Base-by-base conservation (phyloP, 2,329 filamentous ascomycete genomes). In the Oidium heveae region DNA sequence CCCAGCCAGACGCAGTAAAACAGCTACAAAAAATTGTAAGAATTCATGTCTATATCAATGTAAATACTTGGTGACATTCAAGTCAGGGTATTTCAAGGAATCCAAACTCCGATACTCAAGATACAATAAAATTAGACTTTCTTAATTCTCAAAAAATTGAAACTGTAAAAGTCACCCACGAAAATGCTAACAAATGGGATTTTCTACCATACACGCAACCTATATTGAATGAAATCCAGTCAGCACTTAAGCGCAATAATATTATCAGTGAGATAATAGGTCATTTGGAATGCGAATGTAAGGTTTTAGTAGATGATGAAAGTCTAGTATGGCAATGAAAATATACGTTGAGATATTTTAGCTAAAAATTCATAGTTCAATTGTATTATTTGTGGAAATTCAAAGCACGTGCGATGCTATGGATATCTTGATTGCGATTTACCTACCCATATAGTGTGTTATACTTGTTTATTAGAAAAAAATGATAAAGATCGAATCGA, bases 391-490 rank as follows among this genome's bases (percentile, higher is more conserved):
- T 63, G 61, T 52, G 20, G 46, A 5, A 54, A 56, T 10, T 57
- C 36, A 18, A 56, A 55, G n/a, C 61, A 63, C 43, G 37, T 51
- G 37, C 55, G 56, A 41, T 63, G 61, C 39, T 62, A 63, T 55
- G 61, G 60, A 12, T 61, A 60, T 50, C 47, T 57, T n/a, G 53
- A 56, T 54, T 24, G 34, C 15, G 13, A 7, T 24, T n/a, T 43
- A 7, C 46, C 43, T 9, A 22, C 33, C 22, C 22, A 56, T 15
- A 52, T 57, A 12, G 41, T 56, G 18, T 62, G 60, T 28, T 62
- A 62, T 47, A 47, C 54, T 8, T 62, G 60, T 41, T 53, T 62
- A 10, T 53, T 59, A 36, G 12, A 4, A 4, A 22, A 47, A 8
- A 49, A 51, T 32, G 34, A 55, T 32, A 33, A 37, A 39, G 44